Evolutionary conservation across 2,329 filamentous ascomycete species (phyloP).

Genomic region (Paracorniculantispora psalliotae): DNA sequence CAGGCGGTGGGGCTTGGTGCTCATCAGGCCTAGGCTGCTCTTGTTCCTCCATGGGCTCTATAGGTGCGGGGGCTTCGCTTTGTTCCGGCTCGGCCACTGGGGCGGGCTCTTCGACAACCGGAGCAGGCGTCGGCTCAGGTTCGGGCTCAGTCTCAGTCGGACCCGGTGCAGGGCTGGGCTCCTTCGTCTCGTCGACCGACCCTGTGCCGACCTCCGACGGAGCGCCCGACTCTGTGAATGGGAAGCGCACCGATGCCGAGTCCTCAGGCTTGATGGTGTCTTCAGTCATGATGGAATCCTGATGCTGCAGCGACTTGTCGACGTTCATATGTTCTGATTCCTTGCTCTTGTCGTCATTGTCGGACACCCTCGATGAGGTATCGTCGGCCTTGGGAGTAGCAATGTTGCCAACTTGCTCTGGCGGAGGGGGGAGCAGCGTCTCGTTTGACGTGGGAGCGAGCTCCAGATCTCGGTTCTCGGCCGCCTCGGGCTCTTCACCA

Average conservation of each 20-base stretch:
- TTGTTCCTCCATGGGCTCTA: background rate
- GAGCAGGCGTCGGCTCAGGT: slow-evolving; percentile 10
- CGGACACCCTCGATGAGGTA: slow-evolving; percentile 19
- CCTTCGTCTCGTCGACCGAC: slow-evolving; percentile 21
- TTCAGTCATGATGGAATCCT: slow-evolving; percentile 32
- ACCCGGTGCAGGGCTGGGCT: slow-evolving; percentile 5
- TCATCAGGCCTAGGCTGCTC: background rate
- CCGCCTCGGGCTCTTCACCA: slow-evolving; percentile 24
- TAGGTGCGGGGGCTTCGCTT: background rate
- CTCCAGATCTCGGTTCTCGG: slow-evolving; percentile 23
- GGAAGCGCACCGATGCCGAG: slow-evolving; percentile 30
- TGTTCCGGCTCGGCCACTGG: background rate
- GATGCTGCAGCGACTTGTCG: slow-evolving; percentile 23
- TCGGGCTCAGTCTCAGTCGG: slow-evolving; percentile 12
- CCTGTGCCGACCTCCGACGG: slow-evolving; percentile 23
- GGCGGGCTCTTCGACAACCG: background rate
- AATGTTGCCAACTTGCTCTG: slow-evolving; percentile 37
- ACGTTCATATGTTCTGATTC: slow-evolving; percentile 20
- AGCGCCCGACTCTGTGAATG: slow-evolving; percentile 26
- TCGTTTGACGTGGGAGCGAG: slow-evolving; percentile 10
- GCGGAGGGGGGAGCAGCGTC: slow-evolving; percentile 31
- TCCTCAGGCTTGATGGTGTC: slow-evolving; percentile 35
- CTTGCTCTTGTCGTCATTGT: slow-evolving; percentile 23
- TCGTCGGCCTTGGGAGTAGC: slow-evolving; percentile 29
- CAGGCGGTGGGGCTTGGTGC: background rate